Percentiles rank a stretch among this genome's conserved stretches.
Conservation (phyloP, 805 yeast genomes). For the Monosporozyma yasuniensis region DNA sequence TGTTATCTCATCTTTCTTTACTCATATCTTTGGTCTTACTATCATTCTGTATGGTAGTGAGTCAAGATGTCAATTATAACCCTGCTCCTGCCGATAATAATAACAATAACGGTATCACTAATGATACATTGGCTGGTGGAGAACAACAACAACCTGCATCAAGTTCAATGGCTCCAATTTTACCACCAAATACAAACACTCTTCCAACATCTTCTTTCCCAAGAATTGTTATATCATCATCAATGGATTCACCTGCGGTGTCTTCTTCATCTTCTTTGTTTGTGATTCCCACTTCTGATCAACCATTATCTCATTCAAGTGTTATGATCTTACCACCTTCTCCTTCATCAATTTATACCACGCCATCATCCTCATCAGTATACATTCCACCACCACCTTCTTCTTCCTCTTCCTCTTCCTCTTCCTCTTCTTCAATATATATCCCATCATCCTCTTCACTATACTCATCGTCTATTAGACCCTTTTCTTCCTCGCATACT, state of each 20-base stretch:
- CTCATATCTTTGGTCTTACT: not conserved
- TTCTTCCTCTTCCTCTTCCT: not conserved
- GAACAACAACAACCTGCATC: not conserved
- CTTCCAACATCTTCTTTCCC: constrained; percentile 6
- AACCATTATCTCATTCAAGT: not conserved
- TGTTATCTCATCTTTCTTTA: not conserved
- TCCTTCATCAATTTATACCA: constrained; percentile 2
- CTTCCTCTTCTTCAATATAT: constrained; percentile 7
- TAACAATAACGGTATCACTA: not conserved
- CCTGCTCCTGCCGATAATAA: not conserved
- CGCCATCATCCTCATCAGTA: not conserved
- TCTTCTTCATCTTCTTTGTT: not conserved
- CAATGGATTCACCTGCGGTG: not conserved
- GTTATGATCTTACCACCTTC: constrained; percentile 4
- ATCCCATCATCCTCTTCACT: constrained; percentile 9
- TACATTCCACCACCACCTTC: too few relatives aligned
- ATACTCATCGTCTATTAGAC: not conserved
- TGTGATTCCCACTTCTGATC: not conserved
- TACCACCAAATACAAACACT: not conserved
- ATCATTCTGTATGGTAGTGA: not conserved
- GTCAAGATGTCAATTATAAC: not conserved
- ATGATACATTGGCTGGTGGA: not conserved
- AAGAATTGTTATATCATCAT: not conserved
- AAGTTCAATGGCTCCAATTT: not conserved
- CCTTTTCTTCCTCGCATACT: constrained; percentile 2